Evolutionary conservation across 306 rosid species (phyloP), one percentile per base, ranked within the genome.

Genomic region (Benincasa hispida): DNA sequence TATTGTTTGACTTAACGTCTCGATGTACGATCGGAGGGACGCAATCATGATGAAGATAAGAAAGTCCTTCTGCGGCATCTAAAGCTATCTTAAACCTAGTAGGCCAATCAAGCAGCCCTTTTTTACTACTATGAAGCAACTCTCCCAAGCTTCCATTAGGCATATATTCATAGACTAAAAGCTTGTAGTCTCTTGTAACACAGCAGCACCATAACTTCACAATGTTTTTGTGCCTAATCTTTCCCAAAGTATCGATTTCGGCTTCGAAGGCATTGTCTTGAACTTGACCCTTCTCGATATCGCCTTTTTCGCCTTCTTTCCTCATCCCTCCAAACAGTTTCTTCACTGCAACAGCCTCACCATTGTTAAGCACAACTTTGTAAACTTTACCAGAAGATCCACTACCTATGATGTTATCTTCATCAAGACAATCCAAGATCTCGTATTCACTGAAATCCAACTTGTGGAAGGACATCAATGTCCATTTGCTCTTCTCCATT

Each of bases 11-110:
- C 84, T 92, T 92, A 79, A 95, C 87, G 76, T 95, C 98, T 77
- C 97, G 83, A 72, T 95, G 99, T 74, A 92, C 83, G 15, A 95
- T 83, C 0, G 93, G 81, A 19, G 96, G 98, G 73, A 82, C 89
- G 74, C 99, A 95, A 75, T 90, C 99, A 30, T 92, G 93, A 83
- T 95, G 99, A 28, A 95, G 98, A 60, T 92, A 95, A 62, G 89
- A 75, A 45, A 90, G 72, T 48, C 97, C 99, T 59, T 95, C 96
- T 13, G 97, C 99, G 28, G 91, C 91, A 48, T 96, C 99, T 12
- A 92, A 80, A 13, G 99, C 98, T 57, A 92, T 80, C 69, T 89
- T 95, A 66, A 92, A 92, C 78, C 98, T 83, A 17, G 93, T 86
- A 61, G 92, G 97, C 99, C 99, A 95, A 30, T 95, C 98, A 21